Base-by-base conservation (phyloP, 495 filamentous ascomycete species). In the Aspergillus affinis region DNA sequence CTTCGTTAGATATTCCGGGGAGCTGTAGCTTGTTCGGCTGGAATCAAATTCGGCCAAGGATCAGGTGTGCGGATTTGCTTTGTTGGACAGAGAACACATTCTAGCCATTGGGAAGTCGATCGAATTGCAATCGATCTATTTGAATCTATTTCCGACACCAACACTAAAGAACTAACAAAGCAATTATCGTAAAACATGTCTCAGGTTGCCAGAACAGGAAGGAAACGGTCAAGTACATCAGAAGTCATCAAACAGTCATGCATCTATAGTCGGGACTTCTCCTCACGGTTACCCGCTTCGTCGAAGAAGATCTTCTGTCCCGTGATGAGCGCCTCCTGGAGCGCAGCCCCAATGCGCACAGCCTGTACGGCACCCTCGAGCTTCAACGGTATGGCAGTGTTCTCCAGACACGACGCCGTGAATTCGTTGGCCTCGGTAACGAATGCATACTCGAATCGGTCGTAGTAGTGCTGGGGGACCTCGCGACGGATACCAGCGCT, bases 401-500 rank as follows among this genome's bases (percentile, higher is more conserved):
- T 65, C 63, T 87, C 84, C 60, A 88, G 54, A 51, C 79, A 80
- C 21, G 70, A 70, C 18, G 71, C 80, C 0, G 82, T 81, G 61
- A 86, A 88, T 71, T 88, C 83, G 56, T 83, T 82, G 18, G 82
- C 80, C 71, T 88, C 86, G 1, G 71, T 81, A 29, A 87, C 82
- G 72, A 88, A 88, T 4, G 86, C 86, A 57, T 79, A 64, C 71
- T 84, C 80, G 61, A 88, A 88, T 12, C 86, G 74, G 51, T 83
- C 84, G 61, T 82, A 87, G 62, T 86, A 88, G 50, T 78, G 69
- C 65, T 72, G 71, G 6, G 84, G 82, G 18, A 87, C 79, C 75
- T 87, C 84, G 23, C 81, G 65, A 13, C 79, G 65, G 17, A 88
- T 65, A 0, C 86, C 84, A 0, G 55, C 58, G 2, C 67, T 54